These are phyloP conservation scores for Kurtzmaniella cleridarum DNA, from an alignment of 805 yeast species.

Conservation along the genomic window DNA sequence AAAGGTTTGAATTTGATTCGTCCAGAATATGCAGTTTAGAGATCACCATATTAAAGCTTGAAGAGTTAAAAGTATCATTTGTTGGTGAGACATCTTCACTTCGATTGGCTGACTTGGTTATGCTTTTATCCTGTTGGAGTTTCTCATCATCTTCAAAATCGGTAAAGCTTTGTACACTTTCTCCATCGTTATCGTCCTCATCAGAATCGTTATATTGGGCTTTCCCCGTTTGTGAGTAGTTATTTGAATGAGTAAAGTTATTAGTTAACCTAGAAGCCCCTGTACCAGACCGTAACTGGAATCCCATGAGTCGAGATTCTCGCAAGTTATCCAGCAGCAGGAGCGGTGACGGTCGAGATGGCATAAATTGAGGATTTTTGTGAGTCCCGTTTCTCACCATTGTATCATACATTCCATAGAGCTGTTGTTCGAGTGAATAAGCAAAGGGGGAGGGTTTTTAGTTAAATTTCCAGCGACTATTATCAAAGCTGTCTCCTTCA, in stretches of 20 bases:
- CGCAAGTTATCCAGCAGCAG: not conserved
- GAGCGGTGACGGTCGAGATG: conserved; percentile 23
- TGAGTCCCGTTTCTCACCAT: not conserved
- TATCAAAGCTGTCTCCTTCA: too few relatives aligned
- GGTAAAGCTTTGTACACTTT: not conserved
- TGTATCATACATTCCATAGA: not conserved
- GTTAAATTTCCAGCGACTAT: too few relatives aligned
- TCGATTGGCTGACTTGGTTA: too few relatives aligned
- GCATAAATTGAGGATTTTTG: conserved; percentile 12
- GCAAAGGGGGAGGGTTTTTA: not conserved
- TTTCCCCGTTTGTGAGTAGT: not conserved
- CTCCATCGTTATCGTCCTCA: not conserved
- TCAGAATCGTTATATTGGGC: not conserved
- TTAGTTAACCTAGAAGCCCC: not conserved
- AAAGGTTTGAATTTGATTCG: not conserved
- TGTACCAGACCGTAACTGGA: not conserved
- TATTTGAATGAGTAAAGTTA: too few relatives aligned
- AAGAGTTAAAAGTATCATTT: too few relatives aligned
- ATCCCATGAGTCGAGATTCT: not conserved
- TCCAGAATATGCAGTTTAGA: not conserved
- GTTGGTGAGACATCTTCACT: too few relatives aligned
- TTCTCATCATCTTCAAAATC: conserved; percentile 8
- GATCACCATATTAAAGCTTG: too few relatives aligned
- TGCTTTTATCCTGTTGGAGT: conserved; percentile 6
- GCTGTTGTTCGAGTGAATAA: conserved; percentile 2